Base-by-base conservation (phyloP, 345 rosid species). In the Rhodomyrtus tomentosa region DNA sequence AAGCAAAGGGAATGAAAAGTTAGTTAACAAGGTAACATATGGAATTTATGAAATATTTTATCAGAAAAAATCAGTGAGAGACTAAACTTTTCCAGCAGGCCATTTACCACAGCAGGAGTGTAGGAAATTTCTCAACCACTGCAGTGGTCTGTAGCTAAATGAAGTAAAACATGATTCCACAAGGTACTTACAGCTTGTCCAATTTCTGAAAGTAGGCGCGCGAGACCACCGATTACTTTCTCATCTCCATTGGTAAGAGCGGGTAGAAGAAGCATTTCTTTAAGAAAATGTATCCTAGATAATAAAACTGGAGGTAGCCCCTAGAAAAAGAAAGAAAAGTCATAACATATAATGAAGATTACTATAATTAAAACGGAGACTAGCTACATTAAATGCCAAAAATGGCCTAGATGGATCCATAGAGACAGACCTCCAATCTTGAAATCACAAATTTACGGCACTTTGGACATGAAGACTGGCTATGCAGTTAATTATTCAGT, bases 141-240 rank as follows among this genome's bases (percentile, higher is more conserved):
- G 40, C 45, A 68, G 25, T 68, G 79, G 79, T 18, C 14, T 68
- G 45, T 36, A 36, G 79, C 79, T 36, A 68, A 68, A 68, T 68
- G 45, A 68, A 68, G 79, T 68, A 68, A 68, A 36, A 68, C 45
- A 68, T 68, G 82, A 81, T 81, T 80, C 55, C 42, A 81, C 55
- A 68, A 9, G 45, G 79, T 68, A 92, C 96, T 93, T 87, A 96
- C 98, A 82, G 99, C 98, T 89, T 95, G 99, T 86, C 99, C 98
- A 82, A 96, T 95, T 89, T 96, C 98, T 52, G 98, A 93, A 94
- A 96, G 88, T 91, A 96, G 91, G 89, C 94, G 92, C 29, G 97
- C 94, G 72, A 96, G 93, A 86, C 99, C 99, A 88, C 92, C 92
- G 86, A 95, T 91, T 81, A 95, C 90, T 91, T 90, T 93, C 83